A percentile compares a stretch with the other conserved stretches of the same genome.
Conservation (phyloP, 1,139 yeast species). For the Yamadazyma atlantica region DNA sequence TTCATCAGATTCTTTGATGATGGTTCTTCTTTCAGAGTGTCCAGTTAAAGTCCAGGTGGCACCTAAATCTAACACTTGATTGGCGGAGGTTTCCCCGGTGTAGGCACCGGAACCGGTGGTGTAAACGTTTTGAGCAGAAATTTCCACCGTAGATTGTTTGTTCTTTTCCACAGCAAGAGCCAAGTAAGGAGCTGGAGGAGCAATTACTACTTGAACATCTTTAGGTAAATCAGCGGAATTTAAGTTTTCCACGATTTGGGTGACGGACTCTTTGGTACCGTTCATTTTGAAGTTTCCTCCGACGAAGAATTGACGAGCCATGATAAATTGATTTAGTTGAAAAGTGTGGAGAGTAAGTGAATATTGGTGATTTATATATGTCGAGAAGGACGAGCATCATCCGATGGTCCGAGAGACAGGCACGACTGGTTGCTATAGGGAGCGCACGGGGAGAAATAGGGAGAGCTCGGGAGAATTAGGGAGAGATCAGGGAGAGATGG, state of each 20-base stretch:
- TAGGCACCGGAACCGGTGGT: conserved; percentile 90
- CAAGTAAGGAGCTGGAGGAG: conserved; percentile 95
- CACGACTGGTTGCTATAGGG: background rate
- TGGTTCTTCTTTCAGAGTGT: conserved; percentile 98
- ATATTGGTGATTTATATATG: background rate
- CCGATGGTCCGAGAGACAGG: conserved; percentile 14
- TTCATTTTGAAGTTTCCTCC: conserved; percentile 99
- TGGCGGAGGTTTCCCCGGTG: conserved; percentile 96
- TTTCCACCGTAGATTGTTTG: conserved; percentile 69
- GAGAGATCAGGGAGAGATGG: background rate
- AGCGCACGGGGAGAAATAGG: too few species aligned
- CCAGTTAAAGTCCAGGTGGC: conserved; percentile 96
- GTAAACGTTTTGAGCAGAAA: conserved; percentile 91
- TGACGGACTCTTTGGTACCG: conserved; percentile 87
- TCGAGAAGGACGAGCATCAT: conserved; percentile 15
- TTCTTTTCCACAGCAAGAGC: conserved; percentile 68
- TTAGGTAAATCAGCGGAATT: conserved; percentile 75
- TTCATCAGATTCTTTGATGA: conserved; percentile 87
- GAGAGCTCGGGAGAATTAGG: too few species aligned
- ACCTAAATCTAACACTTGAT: conserved; percentile 86
- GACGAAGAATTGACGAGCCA: conserved; percentile 93
- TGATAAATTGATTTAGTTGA: conserved; percentile 29
- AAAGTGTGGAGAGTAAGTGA: background rate
- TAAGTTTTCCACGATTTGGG: conserved; percentile 77
- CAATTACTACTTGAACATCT: conserved; percentile 85